These are phyloP conservation scores for Solanum chacoense DNA, from an alignment of 305 asterid species.

Conservation along the genomic window DNA sequence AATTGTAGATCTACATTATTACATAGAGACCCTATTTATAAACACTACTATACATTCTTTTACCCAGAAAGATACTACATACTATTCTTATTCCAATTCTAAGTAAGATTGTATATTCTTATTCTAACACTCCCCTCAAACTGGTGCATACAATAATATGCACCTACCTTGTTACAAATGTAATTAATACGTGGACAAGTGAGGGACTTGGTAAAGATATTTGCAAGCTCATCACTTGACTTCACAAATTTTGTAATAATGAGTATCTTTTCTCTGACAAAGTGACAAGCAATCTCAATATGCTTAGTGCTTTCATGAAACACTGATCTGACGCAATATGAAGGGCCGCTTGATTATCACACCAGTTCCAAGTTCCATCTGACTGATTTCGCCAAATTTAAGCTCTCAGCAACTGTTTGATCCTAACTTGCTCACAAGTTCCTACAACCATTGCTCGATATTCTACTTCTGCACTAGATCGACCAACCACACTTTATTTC, in stretches of 20 bases:
- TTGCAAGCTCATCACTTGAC: neutral
- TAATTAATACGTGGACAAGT: neutral
- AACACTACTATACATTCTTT: neutral
- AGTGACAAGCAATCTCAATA: neutral
- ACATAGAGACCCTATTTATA: neutral
- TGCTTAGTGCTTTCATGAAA: neutral
- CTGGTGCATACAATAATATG: neutral
- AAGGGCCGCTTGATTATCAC: neutral
- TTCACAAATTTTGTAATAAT: neutral
- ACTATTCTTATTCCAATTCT: neutral
- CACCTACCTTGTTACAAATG: neutral
- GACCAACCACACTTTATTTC: neutral
- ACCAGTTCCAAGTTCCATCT: neutral
- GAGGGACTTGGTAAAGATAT: neutral
- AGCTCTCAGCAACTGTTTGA: neutral
- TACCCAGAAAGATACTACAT: neutral
- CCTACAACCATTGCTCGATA: neutral
- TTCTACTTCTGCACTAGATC: neutral
- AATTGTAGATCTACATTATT: too few relatives aligned
- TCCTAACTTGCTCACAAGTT: neutral
- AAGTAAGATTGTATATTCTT: neutral
- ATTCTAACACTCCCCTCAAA: neutral
- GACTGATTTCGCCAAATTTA: neutral
- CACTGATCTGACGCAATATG: neutral
- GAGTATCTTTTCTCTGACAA: neutral